Conservation (phyloP, 106 monocot genomes). For the Amphibolis antarctica region DNA sequence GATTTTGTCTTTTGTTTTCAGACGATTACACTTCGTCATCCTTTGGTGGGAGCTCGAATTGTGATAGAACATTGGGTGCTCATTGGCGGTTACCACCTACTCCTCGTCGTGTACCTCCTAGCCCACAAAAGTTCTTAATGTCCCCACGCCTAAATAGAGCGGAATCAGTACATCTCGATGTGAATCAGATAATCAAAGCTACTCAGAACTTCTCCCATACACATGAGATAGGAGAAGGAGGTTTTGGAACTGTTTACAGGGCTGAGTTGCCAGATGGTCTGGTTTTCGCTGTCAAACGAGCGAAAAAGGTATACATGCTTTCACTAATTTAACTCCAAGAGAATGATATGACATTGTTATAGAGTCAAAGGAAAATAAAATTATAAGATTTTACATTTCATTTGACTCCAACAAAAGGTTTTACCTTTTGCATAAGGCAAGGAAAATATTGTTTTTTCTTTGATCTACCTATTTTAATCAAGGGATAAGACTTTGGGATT, state of each 20-base stretch:
- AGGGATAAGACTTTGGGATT: too few relatives aligned
- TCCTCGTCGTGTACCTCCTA: conserved; percentile 14
- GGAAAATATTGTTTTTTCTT: too few relatives aligned
- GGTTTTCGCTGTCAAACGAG: conserved; percentile 52
- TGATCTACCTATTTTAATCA: too few relatives aligned
- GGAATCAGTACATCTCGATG: conserved; percentile 39
- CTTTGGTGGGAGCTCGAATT: conserved; percentile 12
- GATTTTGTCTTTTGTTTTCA: background rate
- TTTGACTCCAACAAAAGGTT: too few relatives aligned
- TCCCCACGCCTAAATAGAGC: conserved; percentile 33
- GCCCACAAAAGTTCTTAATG: conserved; percentile 49
- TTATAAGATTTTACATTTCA: too few relatives aligned
- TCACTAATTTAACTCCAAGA: too few relatives aligned
- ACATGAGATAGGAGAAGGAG: conserved; percentile 53
- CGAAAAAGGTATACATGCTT: conserved; percentile 48
- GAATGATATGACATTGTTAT: too few relatives aligned
- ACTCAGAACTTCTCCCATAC: conserved; percentile 63
- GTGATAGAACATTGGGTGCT: conserved; percentile 17
- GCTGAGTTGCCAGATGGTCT: conserved; percentile 48
- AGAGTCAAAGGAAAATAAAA: too few relatives aligned
- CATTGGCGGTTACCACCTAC: conserved; percentile 27
- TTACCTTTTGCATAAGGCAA: too few relatives aligned
- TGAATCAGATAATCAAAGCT: conserved; percentile 52
- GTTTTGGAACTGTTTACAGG: conserved; percentile 63
- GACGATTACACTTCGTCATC: conserved; percentile 22